Evolutionary conservation across 2,329 filamentous ascomycete species (phyloP).

Genomic region (Septoria linicola): DNA sequence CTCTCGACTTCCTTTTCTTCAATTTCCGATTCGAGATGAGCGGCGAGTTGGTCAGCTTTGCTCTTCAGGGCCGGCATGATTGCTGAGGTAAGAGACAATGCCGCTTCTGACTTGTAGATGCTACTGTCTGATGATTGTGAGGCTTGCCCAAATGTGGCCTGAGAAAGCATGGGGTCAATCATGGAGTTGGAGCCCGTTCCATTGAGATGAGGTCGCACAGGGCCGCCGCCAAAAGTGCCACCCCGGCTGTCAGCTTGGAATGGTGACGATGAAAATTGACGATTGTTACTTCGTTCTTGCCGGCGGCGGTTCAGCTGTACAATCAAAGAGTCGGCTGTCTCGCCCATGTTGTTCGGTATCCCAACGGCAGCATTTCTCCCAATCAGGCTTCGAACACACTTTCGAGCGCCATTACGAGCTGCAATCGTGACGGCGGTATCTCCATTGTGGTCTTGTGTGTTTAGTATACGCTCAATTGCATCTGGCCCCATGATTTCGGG

Average conservation of each 20-base stretch:
- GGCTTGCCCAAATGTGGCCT: slow-evolving; percentile 20
- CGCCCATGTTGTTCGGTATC: slow-evolving; percentile 75
- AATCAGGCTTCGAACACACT: slow-evolving; percentile 65
- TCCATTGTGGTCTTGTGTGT: slow-evolving; percentile 78
- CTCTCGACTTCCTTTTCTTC: slow-evolving; percentile 64
- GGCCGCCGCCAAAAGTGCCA: slow-evolving; percentile 27
- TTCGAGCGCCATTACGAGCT: slow-evolving; percentile 81
- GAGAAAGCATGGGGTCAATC: slow-evolving; percentile 30
- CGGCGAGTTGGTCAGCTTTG: slow-evolving; percentile 46
- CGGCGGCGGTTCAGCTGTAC: slow-evolving; percentile 67
- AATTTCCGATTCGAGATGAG: slow-evolving; percentile 69
- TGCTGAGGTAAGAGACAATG: slow-evolving; percentile 62
- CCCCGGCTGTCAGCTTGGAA: slow-evolving; percentile 38
- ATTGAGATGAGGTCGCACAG: slow-evolving; percentile 28
- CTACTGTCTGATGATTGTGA: slow-evolving; percentile 22
- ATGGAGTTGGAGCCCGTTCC: slow-evolving; percentile 25
- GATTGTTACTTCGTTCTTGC: slow-evolving; percentile 57
- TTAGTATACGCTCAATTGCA: slow-evolving; percentile 74
- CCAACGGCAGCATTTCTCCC: slow-evolving; percentile 79
- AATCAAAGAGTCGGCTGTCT: slow-evolving; percentile 83
- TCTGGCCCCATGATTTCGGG: slow-evolving; percentile 73
- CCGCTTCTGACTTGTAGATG: slow-evolving; percentile 47
- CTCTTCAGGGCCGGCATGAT: slow-evolving; percentile 56
- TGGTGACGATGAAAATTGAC: slow-evolving; percentile 72
- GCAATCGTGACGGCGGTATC: slow-evolving; percentile 89